These are phyloP conservation scores for Saccharomyces kudriavzevii DNA, from an alignment of 805 yeast genomes.

Conservation along the genomic window DNA sequence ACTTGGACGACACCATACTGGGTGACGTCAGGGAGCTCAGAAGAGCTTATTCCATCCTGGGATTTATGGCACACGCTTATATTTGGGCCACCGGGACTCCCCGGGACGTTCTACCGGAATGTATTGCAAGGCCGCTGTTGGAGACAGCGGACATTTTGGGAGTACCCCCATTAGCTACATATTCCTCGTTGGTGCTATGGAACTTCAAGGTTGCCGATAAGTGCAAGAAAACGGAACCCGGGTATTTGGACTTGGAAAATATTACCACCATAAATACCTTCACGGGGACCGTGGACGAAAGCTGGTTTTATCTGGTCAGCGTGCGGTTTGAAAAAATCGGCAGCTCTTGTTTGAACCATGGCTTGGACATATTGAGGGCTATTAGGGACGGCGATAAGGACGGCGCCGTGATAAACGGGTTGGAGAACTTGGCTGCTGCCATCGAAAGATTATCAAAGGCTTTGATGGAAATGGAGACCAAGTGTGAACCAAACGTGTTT, in stretches of 20 bases:
- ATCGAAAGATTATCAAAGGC: constrained; percentile 68
- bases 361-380: constrained; percentile 56
- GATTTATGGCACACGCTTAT: constrained; percentile 81
- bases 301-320: constrained; percentile 88
- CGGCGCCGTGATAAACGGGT: constrained; percentile 33
- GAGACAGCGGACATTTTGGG: constrained; percentile 50
- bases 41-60: constrained; percentile 72
- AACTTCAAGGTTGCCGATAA: constrained; percentile 57
- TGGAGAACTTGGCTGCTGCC: constrained; percentile 63
- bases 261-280: constrained; percentile 75
- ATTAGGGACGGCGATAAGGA: constrained; percentile 41
- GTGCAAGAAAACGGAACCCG: constrained; percentile 25
- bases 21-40: constrained; percentile 45
- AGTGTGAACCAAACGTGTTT: constrained; percentile 91
- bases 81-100: constrained; percentile 75
- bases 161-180: constrained; percentile 81
- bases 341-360: constrained; percentile 58
- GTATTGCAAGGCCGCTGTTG: constrained; percentile 64
- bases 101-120: constrained; percentile 53
- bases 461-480: constrained; percentile 77
- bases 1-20: constrained; percentile 36
- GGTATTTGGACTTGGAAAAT: constrained; percentile 50
- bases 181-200: constrained; percentile 84
- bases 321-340: constrained; percentile 81
- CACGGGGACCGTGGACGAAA: constrained; percentile 85